A percentile compares a stretch with the other conserved stretches of the same genome.
Evolutionary conservation across 176 grass and related monocot species (phyloP).

Genomic region (Dendrocalamus sinicus): DNA sequence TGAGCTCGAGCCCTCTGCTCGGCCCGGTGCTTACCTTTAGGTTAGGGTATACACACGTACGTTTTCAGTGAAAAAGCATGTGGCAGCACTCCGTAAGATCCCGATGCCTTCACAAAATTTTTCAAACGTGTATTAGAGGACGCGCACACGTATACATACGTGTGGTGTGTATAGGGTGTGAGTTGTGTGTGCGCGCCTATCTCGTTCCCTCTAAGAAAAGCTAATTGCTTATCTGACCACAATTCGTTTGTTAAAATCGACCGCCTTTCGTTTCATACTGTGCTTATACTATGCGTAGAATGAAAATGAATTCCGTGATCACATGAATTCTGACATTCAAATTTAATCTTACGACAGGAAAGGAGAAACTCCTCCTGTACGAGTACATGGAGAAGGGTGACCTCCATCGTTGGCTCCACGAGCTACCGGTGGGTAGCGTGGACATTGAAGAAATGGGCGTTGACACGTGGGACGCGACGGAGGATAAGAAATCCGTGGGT

Average conservation of each 20-base stretch:
- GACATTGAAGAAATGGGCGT: constrained; percentile 53
- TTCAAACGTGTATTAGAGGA: no score
- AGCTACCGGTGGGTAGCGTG: constrained; percentile 64
- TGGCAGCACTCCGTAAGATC: rapidly evolving
- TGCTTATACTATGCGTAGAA: background rate
- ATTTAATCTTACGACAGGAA: constrained; percentile 40
- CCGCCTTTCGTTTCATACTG: no score
- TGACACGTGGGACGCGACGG: constrained; percentile 55
- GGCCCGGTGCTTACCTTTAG: no score
- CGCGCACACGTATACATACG: no score
- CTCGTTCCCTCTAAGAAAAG: no score
- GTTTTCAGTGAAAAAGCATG: no score
- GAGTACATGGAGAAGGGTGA: constrained; percentile 92
- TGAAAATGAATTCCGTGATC: background rate
- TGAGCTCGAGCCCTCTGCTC: no score
- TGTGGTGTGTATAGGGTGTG: no score
- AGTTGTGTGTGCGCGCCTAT: no score
- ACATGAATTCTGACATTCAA: background rate
- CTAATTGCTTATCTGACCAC: background rate
- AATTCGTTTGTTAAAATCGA: background rate
- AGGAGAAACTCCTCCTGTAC: constrained; percentile 65
- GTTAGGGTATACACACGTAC: no score
- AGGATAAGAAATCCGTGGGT: background rate
- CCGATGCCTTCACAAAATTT: no score
- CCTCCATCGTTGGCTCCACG: constrained; percentile 87